Evolutionary conservation across 2,329 filamentous ascomycete species (phyloP).

Genomic region (Calonectria pteridis): DNA sequence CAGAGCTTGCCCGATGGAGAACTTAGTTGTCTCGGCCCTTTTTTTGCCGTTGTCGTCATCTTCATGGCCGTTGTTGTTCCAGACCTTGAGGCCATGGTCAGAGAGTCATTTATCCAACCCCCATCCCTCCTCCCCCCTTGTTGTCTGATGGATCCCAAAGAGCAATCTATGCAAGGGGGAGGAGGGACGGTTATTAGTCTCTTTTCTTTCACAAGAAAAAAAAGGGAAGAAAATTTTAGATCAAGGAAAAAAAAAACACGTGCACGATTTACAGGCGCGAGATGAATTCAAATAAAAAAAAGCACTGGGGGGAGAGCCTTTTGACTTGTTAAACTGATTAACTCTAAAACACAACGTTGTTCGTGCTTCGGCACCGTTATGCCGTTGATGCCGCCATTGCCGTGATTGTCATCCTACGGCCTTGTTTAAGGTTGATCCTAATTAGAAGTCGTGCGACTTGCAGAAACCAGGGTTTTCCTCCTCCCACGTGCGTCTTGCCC

Average conservation of each 20-base stretch:
- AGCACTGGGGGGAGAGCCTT: too few relatives aligned
- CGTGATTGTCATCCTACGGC: neutral
- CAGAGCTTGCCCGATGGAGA: neutral
- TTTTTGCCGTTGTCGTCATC: neutral
- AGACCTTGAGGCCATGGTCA: neutral
- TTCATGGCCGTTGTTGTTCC: neutral
- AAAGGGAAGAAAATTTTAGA: neutral
- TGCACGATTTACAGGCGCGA: neutral
- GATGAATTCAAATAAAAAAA: neutral
- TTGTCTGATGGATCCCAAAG: neutral
- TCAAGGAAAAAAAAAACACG: neutral
- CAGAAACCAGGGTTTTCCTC: neutral
- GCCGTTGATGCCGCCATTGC: neutral
- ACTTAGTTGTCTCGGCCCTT: neutral
- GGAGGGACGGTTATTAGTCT: neutral
- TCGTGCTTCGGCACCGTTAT: neutral
- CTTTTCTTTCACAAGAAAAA: neutral
- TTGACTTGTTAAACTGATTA: neutral
- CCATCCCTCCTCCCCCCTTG: neutral
- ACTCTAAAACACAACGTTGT: neutral
- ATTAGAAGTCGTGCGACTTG: neutral
- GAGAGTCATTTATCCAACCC: neutral
- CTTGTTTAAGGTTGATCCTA: neutral
- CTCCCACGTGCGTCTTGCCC: neutral
- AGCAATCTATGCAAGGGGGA: neutral